Conservation (phyloP, 768 basidiomycete species). For the Suillus alpinus region DNA sequence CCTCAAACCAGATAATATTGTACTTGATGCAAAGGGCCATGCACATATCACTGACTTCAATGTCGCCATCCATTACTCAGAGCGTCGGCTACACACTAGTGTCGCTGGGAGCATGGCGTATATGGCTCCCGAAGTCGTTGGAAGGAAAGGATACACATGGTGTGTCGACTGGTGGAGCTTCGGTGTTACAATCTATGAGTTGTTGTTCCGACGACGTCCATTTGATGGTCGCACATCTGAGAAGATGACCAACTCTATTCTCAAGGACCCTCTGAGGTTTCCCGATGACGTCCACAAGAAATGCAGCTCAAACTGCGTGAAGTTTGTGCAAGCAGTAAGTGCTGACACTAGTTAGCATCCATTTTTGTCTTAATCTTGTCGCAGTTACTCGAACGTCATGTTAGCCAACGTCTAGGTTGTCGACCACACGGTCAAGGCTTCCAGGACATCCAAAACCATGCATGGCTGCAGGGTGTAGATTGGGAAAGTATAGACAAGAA, state of each 20-base stretch:
- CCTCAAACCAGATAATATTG: constrained; percentile 95
- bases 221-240: constrained; percentile 90
- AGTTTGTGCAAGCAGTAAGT: constrained; percentile 66
- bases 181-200: constrained; percentile 86
- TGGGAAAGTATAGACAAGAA: constrained; percentile 80
- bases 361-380: not conserved
- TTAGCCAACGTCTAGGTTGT: constrained; percentile 78
- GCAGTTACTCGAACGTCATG: constrained; percentile 85
- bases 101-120: constrained; percentile 99
- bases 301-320: constrained; percentile 64
- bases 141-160: constrained; percentile 89
- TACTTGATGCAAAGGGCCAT: constrained; percentile 90
- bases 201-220: constrained; percentile 79
- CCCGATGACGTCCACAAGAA: constrained; percentile 63
- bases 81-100: constrained; percentile 81
- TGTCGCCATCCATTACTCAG: constrained; percentile 96
- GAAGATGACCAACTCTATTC: constrained; percentile 83
- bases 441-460: constrained; percentile 74
- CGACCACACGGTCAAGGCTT: constrained; percentile 65
- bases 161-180: constrained; percentile 96
- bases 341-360: not conserved
- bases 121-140: constrained; percentile 98
- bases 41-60: constrained; percentile 99
- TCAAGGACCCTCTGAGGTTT: constrained; percentile 75
- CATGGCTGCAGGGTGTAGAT: constrained; percentile 82